These are phyloP conservation scores for Geotrichum macrosporum DNA, from an alignment of 1,139 yeast genomes.

Conservation along the genomic window DNA sequence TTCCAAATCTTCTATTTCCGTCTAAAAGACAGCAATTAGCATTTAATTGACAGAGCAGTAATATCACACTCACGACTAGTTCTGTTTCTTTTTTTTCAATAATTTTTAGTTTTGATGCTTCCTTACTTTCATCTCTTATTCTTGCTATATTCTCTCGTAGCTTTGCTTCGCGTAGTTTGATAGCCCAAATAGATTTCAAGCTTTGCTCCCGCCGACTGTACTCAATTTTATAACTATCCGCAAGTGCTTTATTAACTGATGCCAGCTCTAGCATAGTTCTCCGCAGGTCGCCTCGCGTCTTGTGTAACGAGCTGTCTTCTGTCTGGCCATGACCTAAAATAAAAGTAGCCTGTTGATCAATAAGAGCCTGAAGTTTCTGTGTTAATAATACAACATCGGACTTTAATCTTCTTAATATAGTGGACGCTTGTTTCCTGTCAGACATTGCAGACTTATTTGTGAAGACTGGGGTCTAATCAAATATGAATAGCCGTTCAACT, in stretches of 20 bases:
- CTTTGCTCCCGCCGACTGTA: neutral
- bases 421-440: neutral
- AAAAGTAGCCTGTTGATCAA: slow-evolving; percentile 3
- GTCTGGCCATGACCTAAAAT: neutral
- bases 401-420: neutral
- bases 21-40: neutral
- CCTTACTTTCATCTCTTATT: slow-evolving; percentile 21
- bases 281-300: slow-evolving; percentile 7
- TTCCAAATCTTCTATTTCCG: slow-evolving; percentile 24
- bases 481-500: too few relatives aligned
- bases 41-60: slow-evolving; percentile 9
- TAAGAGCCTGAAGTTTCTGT: neutral
- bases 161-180: slow-evolving; percentile 2
- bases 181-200: slow-evolving; percentile 1
- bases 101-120: slow-evolving; percentile 16
- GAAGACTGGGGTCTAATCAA: too few relatives aligned
- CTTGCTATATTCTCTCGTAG: slow-evolving; percentile 20
- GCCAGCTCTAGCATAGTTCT: slow-evolving; percentile 11
- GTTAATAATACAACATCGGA: slow-evolving; percentile 2
- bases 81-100: slow-evolving; percentile 8
- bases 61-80: slow-evolving; percentile 17
- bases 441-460: too few relatives aligned
- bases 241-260: slow-evolving; percentile 12
- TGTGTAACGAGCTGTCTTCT: neutral
- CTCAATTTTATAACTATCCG: slow-evolving; percentile 11